Evolutionary conservation across 1,284 basidiomycete genomes (phyloP).

Genomic region (Trichosporon faecale): DNA sequence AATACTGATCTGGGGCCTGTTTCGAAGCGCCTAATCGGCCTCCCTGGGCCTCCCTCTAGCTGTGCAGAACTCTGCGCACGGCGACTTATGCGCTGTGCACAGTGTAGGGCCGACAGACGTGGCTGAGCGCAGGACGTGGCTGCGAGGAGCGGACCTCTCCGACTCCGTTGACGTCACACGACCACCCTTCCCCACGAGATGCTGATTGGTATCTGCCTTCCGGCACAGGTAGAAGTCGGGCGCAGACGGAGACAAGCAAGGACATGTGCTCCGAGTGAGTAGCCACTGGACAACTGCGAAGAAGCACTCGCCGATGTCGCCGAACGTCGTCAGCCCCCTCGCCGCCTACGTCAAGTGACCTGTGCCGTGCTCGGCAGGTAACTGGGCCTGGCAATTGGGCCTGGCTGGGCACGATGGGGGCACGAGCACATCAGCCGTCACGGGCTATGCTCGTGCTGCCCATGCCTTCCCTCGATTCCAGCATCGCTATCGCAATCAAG

Average conservation of each 20-base stretch:
- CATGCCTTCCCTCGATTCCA: no score
- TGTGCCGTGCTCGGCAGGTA: not conserved
- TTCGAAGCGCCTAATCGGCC: not conserved
- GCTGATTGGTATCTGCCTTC: not conserved
- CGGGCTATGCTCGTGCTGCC: not conserved
- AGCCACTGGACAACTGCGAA: not conserved
- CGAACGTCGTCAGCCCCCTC: not conserved
- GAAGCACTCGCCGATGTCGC: not conserved
- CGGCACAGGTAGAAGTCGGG: not conserved
- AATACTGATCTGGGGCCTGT: not conserved
- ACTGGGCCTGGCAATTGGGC: no score
- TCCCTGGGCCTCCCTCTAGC: no score
- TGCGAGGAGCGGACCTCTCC: no score
- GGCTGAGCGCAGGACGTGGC: no score
- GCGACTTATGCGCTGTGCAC: no score
- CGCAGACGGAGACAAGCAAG: not conserved
- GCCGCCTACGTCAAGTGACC: not conserved
- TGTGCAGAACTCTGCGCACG: no score
- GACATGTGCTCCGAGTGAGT: not conserved
- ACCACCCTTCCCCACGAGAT: not conserved
- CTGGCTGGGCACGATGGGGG: not conserved
- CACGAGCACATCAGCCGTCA: not conserved
- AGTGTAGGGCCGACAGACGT: no score
- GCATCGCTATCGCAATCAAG: not conserved
- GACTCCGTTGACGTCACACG: not conserved